Evolutionary conservation across 441 rosid species (phyloP).

Genomic region (Erysimum pusillum): DNA sequence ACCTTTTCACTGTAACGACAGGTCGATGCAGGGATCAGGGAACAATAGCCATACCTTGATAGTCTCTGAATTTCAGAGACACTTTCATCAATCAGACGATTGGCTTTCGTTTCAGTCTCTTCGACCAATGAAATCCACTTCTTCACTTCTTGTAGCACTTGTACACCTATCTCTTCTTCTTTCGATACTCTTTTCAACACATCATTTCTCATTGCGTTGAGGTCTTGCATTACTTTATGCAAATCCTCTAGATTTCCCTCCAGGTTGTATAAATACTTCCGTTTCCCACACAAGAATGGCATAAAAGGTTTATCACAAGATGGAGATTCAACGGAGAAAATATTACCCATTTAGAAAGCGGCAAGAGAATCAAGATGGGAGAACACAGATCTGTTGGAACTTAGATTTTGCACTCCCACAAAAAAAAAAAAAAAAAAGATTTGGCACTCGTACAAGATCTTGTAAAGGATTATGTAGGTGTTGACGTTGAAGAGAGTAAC

Average conservation of each 20-base stretch:
- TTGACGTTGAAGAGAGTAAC: no score
- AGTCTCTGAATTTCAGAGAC: background rate
- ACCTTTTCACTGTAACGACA: background rate
- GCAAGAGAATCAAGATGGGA: background rate
- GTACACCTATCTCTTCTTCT: background rate
- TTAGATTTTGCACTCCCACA: no score
- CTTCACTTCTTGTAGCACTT: background rate
- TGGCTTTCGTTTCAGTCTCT: background rate
- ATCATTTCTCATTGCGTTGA: background rate
- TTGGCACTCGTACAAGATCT: no score
- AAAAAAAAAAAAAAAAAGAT: no score
- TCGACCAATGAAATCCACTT: background rate
- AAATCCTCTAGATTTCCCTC: background rate
- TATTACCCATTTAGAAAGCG: background rate
- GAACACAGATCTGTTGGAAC: no score
- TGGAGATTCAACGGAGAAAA: background rate
- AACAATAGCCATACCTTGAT: background rate
- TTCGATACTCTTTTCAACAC: background rate
- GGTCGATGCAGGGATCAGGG: background rate
- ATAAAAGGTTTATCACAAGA: background rate
- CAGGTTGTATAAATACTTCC: background rate
- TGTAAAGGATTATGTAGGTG: no score
- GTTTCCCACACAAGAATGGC: background rate
- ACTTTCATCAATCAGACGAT: background rate
- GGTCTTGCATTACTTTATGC: background rate